Conservation (phyloP, 768 basidiomycete species). For the Kwoniella mangroviensis region DNA sequence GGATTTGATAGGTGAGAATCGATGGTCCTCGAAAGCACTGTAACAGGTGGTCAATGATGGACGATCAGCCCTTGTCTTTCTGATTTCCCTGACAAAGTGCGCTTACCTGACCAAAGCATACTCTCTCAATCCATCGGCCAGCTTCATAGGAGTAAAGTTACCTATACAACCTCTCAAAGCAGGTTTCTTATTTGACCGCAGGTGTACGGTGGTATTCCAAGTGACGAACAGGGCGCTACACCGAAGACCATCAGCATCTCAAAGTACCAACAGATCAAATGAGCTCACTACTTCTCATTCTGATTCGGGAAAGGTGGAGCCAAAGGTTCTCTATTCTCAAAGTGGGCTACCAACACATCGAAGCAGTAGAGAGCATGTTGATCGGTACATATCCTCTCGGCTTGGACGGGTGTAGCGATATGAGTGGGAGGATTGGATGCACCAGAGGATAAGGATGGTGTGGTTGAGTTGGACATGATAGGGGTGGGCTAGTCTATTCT, state of each 20-base stretch:
- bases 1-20: slow-evolving; percentile 77
- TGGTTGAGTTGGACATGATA: slow-evolving; percentile 3
- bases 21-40: slow-evolving; percentile 80
- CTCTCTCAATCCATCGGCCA: slow-evolving; percentile 78
- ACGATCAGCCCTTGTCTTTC: not conserved
- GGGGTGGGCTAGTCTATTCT: not conserved
- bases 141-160: slow-evolving; percentile 76
- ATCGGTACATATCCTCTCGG: slow-evolving; percentile 32
- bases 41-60: too few species aligned
- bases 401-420: not conserved
- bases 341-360: slow-evolving; percentile 56
- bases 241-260: not conserved
- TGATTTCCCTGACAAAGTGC: not conserved
- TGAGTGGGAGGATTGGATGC: slow-evolving; percentile 13
- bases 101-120: slow-evolving; percentile 78
- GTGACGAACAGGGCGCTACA: slow-evolving; percentile 91
- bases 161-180: slow-evolving; percentile 91
- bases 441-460: slow-evolving; percentile 6
- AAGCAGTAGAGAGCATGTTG: slow-evolving; percentile 59
- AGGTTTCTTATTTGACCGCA: slow-evolving; percentile 57
- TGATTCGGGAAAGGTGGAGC: slow-evolving; percentile 65
- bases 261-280: not conserved
- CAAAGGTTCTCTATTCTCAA: slow-evolving; percentile 64
- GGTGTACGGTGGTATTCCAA: slow-evolving; percentile 78
- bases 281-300: slow-evolving; percentile 79